Percentiles rank a stretch among this genome's conserved stretches.
phyloP scores from a whole-genome alignment of 345 rosid species.

The Salix arbutifolia region DNA sequence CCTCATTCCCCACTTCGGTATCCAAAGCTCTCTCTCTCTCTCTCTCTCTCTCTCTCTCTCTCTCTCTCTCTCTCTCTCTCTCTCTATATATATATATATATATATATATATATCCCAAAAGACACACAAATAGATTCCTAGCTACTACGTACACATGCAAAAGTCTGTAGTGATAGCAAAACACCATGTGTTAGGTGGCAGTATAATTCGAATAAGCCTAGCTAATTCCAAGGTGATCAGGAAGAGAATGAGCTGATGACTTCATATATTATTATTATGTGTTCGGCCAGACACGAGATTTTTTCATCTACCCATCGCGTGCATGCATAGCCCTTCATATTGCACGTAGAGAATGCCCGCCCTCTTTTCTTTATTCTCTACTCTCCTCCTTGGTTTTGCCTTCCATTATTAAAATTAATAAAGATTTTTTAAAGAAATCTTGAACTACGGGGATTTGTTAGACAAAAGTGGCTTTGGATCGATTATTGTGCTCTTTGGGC shows the following conservation, averaged over 20 bases:
- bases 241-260: not conserved
- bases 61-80: no score
- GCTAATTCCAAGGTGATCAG: constrained; percentile 11
- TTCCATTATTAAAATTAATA: no score
- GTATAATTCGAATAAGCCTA: not conserved
- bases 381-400: not conserved
- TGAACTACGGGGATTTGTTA: not conserved
- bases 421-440: not conserved
- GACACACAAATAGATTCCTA: not conserved
- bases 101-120: not conserved
- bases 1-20: constrained; percentile 13
- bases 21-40: constrained; percentile 12
- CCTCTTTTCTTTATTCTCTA: constrained; percentile 1
- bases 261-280: not conserved
- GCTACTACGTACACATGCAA: not conserved
- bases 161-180: not conserved
- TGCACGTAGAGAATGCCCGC: not conserved
- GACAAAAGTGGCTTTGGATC: not conserved
- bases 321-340: not conserved
- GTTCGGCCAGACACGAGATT: constrained; percentile 27
- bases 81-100: not conserved
- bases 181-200: constrained; percentile 12
- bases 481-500: constrained; percentile 1
- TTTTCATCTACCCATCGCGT: not conserved
- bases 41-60: no score